Conservation (phyloP, 345 rosid species). For the Microthlaspi erraticum region DNA sequence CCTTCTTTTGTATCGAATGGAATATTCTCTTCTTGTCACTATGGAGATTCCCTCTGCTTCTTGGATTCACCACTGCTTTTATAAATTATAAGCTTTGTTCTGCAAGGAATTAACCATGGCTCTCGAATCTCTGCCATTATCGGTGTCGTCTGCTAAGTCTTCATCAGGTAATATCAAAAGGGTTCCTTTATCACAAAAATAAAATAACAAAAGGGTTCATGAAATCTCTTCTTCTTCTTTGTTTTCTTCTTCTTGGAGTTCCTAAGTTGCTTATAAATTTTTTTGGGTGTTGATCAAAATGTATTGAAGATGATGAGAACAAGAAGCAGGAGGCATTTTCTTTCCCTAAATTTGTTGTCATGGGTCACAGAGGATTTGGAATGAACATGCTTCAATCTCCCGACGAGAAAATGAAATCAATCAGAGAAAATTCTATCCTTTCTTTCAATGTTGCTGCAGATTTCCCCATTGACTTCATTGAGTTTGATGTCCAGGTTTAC, state of each 20-base stretch:
- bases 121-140: constrained; percentile 50
- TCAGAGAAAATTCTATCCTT: constrained; percentile 69
- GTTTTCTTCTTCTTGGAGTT: not conserved
- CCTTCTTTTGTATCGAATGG: constrained; percentile 38
- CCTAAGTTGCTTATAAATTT: not conserved
- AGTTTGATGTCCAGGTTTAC: constrained; percentile 80
- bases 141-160: constrained; percentile 35
- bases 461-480: constrained; percentile 63
- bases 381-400: constrained; percentile 63
- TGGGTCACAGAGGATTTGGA: constrained; percentile 77
- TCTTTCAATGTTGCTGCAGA: constrained; percentile 63
- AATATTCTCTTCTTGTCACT: constrained; percentile 18
- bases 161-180: constrained; percentile 38
- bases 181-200: not conserved
- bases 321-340: constrained; percentile 25
- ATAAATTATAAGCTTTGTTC: constrained; percentile 16
- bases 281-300: not conserved
- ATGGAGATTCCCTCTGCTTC: constrained; percentile 24
- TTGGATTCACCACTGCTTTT: not conserved
- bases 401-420: constrained; percentile 53
- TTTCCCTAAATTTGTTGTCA: constrained; percentile 58
- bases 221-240: not conserved
- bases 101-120: constrained; percentile 45
- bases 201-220: not conserved
- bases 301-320: constrained; percentile 40